Conservation (phyloP, 441 rosid species). For the Raphanus hybrid region DNA sequence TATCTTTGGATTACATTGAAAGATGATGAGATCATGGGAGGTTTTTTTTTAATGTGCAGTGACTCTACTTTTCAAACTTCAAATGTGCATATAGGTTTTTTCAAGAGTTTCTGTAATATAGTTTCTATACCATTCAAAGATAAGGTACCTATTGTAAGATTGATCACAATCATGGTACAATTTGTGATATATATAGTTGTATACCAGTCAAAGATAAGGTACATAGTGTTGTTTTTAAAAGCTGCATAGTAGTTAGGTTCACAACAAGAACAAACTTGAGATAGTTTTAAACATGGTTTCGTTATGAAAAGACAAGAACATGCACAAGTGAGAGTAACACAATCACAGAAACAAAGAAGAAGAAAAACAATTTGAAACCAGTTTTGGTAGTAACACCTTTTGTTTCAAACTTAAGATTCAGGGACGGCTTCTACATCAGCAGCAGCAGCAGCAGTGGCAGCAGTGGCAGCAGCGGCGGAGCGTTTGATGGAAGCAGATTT, state of each 20-base stretch:
- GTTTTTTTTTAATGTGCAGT: slow-evolving; percentile 8
- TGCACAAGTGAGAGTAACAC: slow-evolving; percentile 7
- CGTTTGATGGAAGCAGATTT: slow-evolving; percentile 87
- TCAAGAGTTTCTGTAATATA: slow-evolving; percentile 21
- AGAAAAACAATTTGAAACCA: slow-evolving; percentile 26
- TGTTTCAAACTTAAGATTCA: slow-evolving; percentile 47
- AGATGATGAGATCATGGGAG: slow-evolving; percentile 11
- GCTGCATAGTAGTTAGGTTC: slow-evolving; percentile 16
- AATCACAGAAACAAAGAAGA: slow-evolving; percentile 40
- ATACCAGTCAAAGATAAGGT: neutral
- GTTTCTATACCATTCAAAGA: neutral
- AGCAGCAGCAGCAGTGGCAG: slow-evolving; percentile 51
- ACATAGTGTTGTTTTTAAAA: neutral
- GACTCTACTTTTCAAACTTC: neutral
- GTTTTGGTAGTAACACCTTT: slow-evolving; percentile 15
- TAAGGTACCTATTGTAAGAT: neutral
- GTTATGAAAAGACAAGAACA: slow-evolving; percentile 20
- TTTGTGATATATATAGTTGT: slow-evolving; percentile 6
- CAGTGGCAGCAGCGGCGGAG: slow-evolving; percentile 60
- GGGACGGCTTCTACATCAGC: slow-evolving; percentile 43
- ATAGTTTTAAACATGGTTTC: slow-evolving; percentile 20
- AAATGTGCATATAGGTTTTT: slow-evolving; percentile 12
- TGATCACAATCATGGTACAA: neutral
- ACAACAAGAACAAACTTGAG: slow-evolving; percentile 31
- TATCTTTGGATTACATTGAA: slow-evolving; percentile 36